phyloP scores from a whole-genome alignment of 495 filamentous ascomycete genomes.

The Aspergillus heteromorphus region DNA sequence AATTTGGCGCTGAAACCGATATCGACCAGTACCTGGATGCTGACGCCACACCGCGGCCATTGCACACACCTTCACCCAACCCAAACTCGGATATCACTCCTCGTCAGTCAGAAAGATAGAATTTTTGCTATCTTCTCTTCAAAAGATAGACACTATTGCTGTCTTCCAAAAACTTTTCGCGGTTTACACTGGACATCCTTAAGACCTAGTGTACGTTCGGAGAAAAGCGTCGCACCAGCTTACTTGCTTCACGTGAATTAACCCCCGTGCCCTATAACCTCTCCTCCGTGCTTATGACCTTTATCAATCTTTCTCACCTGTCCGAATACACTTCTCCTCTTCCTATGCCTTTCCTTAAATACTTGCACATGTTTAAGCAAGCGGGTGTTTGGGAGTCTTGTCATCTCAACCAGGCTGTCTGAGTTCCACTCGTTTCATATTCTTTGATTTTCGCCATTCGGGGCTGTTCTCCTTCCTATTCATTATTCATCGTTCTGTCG shows the following conservation, averaged over 20 bases:
- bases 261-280: not conserved
- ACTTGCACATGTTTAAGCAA: slow-evolving; percentile 9
- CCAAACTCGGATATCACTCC: slow-evolving; percentile 60
- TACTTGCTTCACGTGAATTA: not conserved
- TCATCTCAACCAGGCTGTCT: slow-evolving; percentile 13
- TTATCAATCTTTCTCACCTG: not conserved
- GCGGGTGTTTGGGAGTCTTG: slow-evolving; percentile 21
- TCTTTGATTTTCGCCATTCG: no score
- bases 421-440: slow-evolving; percentile 2
- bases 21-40: slow-evolving; percentile 26
- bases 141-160: slow-evolving; percentile 10
- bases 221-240: not conserved
- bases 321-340: slow-evolving; percentile 6
- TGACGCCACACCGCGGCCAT: slow-evolving; percentile 37
- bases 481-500: not conserved
- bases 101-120: slow-evolving; percentile 25
- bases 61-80: slow-evolving; percentile 27
- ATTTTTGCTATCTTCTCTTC: not conserved
- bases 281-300: not conserved
- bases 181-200: not conserved
- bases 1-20: slow-evolving; percentile 19
- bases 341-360: not conserved
- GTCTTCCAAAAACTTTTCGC: not conserved
- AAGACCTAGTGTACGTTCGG: not conserved
- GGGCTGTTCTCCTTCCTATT: slow-evolving; percentile 1